phyloP scores from a whole-genome alignment of 257 asterid species.

The Solanum virginianum region DNA sequence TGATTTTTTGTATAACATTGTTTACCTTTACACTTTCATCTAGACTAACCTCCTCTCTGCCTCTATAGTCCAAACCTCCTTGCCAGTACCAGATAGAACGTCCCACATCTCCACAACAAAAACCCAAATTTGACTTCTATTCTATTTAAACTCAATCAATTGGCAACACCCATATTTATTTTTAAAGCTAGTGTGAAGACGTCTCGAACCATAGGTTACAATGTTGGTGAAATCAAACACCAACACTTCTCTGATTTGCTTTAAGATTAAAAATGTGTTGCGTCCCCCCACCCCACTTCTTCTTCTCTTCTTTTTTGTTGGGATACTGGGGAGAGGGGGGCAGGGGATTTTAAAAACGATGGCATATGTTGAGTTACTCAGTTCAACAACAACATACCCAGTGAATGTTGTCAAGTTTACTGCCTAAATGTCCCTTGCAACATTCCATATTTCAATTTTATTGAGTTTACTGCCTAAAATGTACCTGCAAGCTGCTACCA shows the following conservation, averaged over 20 bases:
- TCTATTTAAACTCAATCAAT: neutral
- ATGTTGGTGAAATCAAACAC: neutral
- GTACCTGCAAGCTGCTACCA: neutral
- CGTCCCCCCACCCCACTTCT: too few species aligned
- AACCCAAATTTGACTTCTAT: neutral
- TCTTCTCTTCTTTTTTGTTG: neutral
- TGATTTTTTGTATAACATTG: neutral
- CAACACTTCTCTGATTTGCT: neutral
- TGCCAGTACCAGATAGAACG: neutral
- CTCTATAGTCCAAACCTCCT: neutral
- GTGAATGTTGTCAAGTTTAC: too few species aligned
- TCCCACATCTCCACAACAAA: neutral
- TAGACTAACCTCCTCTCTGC: neutral
- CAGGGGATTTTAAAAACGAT: neutral
- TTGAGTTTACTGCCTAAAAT: neutral
- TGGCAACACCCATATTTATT: neutral
- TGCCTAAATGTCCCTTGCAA: neutral
- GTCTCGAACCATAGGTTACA: neutral
- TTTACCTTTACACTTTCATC: neutral
- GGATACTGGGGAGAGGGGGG: neutral
- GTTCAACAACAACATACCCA: too few species aligned
- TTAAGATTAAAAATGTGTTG: neutral
- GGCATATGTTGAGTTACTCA: neutral
- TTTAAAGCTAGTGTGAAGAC: neutral
- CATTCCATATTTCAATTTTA: neutral